Conservation (phyloP, 306 rosid species). For the Inga leiocalycina region DNA sequence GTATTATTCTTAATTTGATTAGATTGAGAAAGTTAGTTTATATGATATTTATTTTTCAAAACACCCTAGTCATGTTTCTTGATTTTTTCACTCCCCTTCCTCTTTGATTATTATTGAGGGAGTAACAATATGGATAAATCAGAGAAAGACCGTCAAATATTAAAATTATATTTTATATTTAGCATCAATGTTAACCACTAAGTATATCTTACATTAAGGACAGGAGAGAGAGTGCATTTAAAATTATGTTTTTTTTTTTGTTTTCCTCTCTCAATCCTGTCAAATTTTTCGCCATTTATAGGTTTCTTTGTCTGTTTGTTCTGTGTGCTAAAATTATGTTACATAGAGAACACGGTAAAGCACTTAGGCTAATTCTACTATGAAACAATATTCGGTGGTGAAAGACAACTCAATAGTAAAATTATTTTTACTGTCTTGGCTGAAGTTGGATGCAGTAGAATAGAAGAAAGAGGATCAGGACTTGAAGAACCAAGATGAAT, state of each 20-base stretch:
- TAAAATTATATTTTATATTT: too few relatives aligned
- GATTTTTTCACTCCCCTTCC: too few relatives aligned
- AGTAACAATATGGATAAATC: too few relatives aligned
- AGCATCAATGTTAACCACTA: too few relatives aligned
- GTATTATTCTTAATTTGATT: too few relatives aligned
- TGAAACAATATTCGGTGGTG: neutral
- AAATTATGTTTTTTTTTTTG: neutral
- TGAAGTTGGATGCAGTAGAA: neutral
- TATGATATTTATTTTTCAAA: too few relatives aligned
- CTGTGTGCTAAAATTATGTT: neutral
- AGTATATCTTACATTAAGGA: too few relatives aligned
- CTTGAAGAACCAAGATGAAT: neutral
- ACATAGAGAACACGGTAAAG: neutral
- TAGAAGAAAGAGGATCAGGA: neutral
- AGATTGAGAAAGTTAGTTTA: too few relatives aligned
- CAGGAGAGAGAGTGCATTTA: too few relatives aligned
- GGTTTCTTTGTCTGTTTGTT: neutral
- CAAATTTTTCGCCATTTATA: neutral
- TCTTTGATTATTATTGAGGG: too few relatives aligned
- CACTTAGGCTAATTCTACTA: neutral
- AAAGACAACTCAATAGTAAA: neutral
- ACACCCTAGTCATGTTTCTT: too few relatives aligned
- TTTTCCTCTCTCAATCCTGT: neutral
- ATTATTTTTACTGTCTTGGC: neutral
- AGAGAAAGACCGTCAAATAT: too few relatives aligned